These are phyloP conservation scores for Gracilaria domingensis DNA, from an alignment of 23 red algal species.

Conservation along the genomic window DNA sequence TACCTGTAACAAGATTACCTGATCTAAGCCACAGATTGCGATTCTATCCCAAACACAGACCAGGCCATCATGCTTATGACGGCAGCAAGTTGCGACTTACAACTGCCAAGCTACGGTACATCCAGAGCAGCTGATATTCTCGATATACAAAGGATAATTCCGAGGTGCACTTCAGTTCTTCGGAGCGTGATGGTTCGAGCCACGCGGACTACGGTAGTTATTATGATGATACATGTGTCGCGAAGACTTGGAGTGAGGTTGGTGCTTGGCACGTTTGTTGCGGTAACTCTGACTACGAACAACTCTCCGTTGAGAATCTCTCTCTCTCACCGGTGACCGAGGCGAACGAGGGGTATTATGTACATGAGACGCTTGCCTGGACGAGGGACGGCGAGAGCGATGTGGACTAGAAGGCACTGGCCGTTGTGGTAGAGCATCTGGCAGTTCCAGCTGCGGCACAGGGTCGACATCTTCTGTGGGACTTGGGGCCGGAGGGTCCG, in stretches of 20 bases:
- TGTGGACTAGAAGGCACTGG: background rate
- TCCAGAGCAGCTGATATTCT: background rate
- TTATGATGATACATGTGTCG: conserved; percentile 58
- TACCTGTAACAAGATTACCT: background rate
- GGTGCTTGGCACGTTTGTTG: conserved; percentile 12
- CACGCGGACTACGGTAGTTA: conserved; percentile 63
- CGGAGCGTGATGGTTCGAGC: conserved; percentile 6
- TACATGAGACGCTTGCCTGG: conserved; percentile 8
- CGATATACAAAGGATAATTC: background rate
- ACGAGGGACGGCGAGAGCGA: background rate
- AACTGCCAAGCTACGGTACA: background rate
- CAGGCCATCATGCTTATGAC: background rate
- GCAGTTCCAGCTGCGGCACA: background rate
- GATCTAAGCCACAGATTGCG: background rate
- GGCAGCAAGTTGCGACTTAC: background rate
- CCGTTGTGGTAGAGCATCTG: background rate
- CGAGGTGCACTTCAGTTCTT: background rate
- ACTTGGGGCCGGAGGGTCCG: background rate
- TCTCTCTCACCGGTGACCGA: background rate
- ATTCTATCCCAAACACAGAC: background rate
- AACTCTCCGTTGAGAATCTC: conserved; percentile 9
- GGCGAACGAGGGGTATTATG: background rate
- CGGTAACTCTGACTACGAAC: background rate
- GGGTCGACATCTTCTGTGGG: background rate
- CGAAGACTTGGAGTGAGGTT: conserved; percentile 10